Evolutionary conservation across 2,329 filamentous ascomycete genomes (phyloP), one percentile per base, ranked within the genome.

Genomic region (Trematosphaeria pertusa): DNA sequence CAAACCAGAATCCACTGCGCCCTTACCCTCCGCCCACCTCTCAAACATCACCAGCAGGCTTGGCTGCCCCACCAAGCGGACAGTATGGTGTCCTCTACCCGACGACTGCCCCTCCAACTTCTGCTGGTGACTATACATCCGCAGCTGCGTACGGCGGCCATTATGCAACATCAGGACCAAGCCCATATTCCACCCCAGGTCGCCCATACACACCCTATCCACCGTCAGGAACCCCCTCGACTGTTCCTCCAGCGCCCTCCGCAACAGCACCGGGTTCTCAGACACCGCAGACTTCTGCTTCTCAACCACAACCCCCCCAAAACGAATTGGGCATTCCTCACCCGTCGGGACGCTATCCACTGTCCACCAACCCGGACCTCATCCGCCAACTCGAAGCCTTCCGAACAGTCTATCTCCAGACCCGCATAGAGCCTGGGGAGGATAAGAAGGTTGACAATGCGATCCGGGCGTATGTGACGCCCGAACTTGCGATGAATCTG

Each of bases 81-180:
- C 64, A 68, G 40, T 72, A 71, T 47, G 67, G 69, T 6, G 63
- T 72, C 3, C 54, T 72, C 3, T 63, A 65, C 19, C 64, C 69
- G 6, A 67, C 65, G 10, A 64, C 46, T 39, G 58, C 62, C 11
- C 61, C 65, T n/a, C 60, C 64, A 12, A 47, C 56, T 12, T 55
- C 66, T 24, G 59, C 50, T 37, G 51, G 48, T 2, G 54, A 54
- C 9, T 52, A 54, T 14, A 43, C 60, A 2, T 46, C 61, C 12
- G 46, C 65, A 10, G 57, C 59, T 17, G 52, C 60, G 6, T 68
- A 71, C 37, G 59, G 61, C 19, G 61, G 59, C 7, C 67, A 62
- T 14, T 68, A 70, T 43, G 57, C 62, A 15, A 55, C 60, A 33
- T 48, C 65, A 6, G 61, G 61, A 19, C 52, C 62, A 14, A 67